Percentiles rank a stretch among this genome's conserved stretches.
Evolutionary conservation across 1,284 basidiomycete species (phyloP).

Genomic region (Lentinus polychrous): DNA sequence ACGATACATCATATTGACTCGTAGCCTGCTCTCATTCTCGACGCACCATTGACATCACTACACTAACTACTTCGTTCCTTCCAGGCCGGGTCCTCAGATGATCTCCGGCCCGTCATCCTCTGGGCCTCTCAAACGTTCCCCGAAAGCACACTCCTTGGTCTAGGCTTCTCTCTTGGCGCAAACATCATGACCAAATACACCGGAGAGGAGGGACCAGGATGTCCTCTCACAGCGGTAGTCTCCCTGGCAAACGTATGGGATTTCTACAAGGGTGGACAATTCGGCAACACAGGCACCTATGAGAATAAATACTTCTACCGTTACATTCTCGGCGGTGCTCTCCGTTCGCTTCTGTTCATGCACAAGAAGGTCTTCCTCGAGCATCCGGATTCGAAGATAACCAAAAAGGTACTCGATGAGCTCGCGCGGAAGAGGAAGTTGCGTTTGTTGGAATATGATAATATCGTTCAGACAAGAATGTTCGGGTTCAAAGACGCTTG

Average conservation of each 20-base stretch:
- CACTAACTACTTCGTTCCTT: neutral
- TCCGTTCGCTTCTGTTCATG: slow-evolving; percentile 16
- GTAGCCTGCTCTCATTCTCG: neutral
- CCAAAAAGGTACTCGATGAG: slow-evolving; percentile 9
- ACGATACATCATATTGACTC: neutral
- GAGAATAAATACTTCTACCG: slow-evolving; percentile 18
- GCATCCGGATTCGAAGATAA: slow-evolving; percentile 10
- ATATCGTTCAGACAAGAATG: slow-evolving; percentile 14
- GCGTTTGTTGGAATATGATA: slow-evolving; percentile 18
- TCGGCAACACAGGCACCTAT: slow-evolving; percentile 15
- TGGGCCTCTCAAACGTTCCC: slow-evolving; percentile 23
- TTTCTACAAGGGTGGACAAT: slow-evolving; percentile 15
- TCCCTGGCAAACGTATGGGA: slow-evolving; percentile 23
- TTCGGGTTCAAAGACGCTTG: slow-evolving; percentile 18
- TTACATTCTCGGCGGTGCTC: slow-evolving; percentile 18
- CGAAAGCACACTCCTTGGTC: slow-evolving; percentile 17
- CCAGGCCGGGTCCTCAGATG: slow-evolving; percentile 25
- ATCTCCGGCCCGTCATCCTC: slow-evolving; percentile 19
- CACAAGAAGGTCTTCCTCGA: slow-evolving; percentile 16
- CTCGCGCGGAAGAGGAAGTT: slow-evolving; percentile 13
- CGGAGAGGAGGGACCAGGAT: slow-evolving; percentile 21
- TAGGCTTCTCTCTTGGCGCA: slow-evolving; percentile 23
- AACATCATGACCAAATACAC: slow-evolving; percentile 23
- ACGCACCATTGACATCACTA: neutral
- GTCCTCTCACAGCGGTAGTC: slow-evolving; percentile 19